Base-by-base conservation (phyloP, 228 moss, liverwort and hornwort species). In the Sphagnum fallax region DNA sequence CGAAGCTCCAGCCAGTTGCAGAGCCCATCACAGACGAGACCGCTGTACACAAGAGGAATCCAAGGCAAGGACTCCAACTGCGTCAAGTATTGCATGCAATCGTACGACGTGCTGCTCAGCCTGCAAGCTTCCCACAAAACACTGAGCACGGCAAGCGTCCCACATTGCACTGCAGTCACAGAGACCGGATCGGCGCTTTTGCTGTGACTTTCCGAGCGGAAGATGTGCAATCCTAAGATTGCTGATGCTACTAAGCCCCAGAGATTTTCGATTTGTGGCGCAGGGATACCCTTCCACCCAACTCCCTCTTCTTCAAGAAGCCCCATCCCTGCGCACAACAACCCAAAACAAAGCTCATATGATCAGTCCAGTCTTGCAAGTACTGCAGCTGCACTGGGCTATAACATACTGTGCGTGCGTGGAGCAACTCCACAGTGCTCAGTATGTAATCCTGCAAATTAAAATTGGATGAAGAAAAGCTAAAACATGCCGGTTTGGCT, bases 1-100 rank as follows among this genome's bases (percentile, higher is more conserved):
- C 81, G 85, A 50, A 94, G 82, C 74, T 94, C 94, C 57, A 91
- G 81, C 94, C 88, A 94, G 73, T 79, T 88, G 71, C 87, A 88
- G n/a, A 94, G 58, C 32, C 94, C 94, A 5, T 81, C 82, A 69
- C 88, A 84, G 4, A 91, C 80, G 10, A 94, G 78, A 6, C 94
- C 94, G 11, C 79, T 83, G 76, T 94, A 94, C 5, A 88, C 67
- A 6, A 94, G 88, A 57, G 94, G 94, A 13, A 71, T 77, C 94
- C 91, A 94, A 0, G 94, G 91, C 52, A 94, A 72, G 51, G 79
- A 70, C 49, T 83, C 81, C 51, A 94, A 32, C 70, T 87, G 81
- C n/a, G 62, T 65, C 57, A 73, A 12, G 12, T 81, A 86, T 60
- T 79, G 79, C 66, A 63, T 66, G 52, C 32, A 70, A 65, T 74